Evolutionary conservation across 352 stramenopile genomes (phyloP).

Genomic region (Phytophthora capsici): DNA sequence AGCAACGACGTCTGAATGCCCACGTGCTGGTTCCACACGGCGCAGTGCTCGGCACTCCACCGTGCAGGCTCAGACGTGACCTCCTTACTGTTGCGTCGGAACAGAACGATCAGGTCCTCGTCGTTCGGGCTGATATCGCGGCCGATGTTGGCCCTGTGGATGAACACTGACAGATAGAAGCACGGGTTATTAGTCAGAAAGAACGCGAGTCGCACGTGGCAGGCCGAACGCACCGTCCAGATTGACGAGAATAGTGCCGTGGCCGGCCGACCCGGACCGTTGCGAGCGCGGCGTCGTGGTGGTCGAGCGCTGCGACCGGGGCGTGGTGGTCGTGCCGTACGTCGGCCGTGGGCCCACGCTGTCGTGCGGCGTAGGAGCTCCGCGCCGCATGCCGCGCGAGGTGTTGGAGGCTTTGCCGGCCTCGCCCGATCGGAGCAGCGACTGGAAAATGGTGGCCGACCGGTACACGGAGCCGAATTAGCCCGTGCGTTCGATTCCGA

Average conservation of each 20-base stretch:
- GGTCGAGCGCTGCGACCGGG: conserved; percentile 19
- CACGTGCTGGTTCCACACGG: conserved; percentile 82
- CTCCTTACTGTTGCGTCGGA: conserved; percentile 84
- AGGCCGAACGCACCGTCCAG: conserved; percentile 49
- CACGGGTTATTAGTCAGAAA: conserved; percentile 1
- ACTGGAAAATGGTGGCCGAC: conserved; percentile 26
- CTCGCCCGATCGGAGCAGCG: conserved; percentile 25
- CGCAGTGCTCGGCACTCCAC: conserved; percentile 72
- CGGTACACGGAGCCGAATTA: conserved; percentile 2
- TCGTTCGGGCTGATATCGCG: conserved; percentile 77
- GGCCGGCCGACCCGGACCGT: conserved; percentile 25
- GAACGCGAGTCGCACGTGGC: background rate
- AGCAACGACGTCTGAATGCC: conserved; percentile 81
- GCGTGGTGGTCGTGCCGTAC: conserved; percentile 23
- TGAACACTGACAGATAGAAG: conserved; percentile 47
- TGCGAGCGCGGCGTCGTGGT: conserved; percentile 30
- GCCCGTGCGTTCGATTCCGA: conserved; percentile 16
- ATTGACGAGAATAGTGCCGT: conserved; percentile 73
- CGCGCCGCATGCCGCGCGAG: conserved; percentile 42
- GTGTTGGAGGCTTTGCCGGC: conserved; percentile 21
- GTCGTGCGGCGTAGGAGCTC: conserved; percentile 22
- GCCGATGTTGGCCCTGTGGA: conserved; percentile 76
- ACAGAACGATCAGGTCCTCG: conserved; percentile 82
- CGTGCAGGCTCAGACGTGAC: conserved; percentile 72
- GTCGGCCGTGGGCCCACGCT: conserved; percentile 30